These are phyloP conservation scores for Clathrospora elynae DNA, from an alignment of 2,329 filamentous ascomycete species.

Conservation along the genomic window DNA sequence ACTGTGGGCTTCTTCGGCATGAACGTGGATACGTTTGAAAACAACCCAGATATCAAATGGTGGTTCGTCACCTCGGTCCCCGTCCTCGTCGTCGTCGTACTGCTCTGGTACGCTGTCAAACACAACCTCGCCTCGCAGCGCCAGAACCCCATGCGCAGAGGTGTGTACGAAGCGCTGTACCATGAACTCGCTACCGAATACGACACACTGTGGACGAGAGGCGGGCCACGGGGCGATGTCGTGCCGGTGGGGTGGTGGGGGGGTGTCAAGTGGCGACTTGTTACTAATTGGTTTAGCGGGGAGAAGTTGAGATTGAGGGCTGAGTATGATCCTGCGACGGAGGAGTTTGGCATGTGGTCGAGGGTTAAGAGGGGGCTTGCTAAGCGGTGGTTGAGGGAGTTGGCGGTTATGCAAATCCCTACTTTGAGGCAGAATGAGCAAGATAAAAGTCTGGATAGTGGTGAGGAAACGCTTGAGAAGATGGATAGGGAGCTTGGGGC, in stretches of 20 bases:
- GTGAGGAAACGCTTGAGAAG: not conserved
- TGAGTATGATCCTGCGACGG: slow-evolving; percentile 38
- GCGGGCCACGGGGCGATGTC: slow-evolving; percentile 52
- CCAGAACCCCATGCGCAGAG: slow-evolving; percentile 54
- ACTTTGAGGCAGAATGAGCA: too few species aligned
- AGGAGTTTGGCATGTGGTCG: slow-evolving; percentile 50
- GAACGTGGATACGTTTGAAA: slow-evolving; percentile 56
- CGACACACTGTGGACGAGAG: slow-evolving; percentile 55
- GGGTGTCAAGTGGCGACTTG: slow-evolving; percentile 55
- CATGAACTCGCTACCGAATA: slow-evolving; percentile 53
- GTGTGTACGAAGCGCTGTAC: slow-evolving; percentile 59
- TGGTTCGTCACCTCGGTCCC: slow-evolving; percentile 56
- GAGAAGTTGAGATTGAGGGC: slow-evolving; percentile 49
- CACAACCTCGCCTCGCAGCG: slow-evolving; percentile 50
- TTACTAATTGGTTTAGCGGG: slow-evolving; percentile 54
- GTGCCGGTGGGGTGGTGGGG: slow-evolving; percentile 48
- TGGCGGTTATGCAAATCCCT: slow-evolving; percentile 41
- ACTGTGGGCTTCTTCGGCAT: slow-evolving; percentile 57
- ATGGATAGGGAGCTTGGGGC: slow-evolving; percentile 33
- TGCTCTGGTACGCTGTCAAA: slow-evolving; percentile 56
- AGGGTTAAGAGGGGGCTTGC: slow-evolving; percentile 49
- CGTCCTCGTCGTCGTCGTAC: slow-evolving; percentile 54
- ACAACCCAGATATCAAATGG: slow-evolving; percentile 25
- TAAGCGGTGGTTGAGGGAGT: slow-evolving; percentile 49
- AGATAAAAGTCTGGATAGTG: too few species aligned